These are phyloP conservation scores for Thinopyrum elongatum DNA, from an alignment of 176 grass and related monocot species.

Conservation along the genomic window DNA sequence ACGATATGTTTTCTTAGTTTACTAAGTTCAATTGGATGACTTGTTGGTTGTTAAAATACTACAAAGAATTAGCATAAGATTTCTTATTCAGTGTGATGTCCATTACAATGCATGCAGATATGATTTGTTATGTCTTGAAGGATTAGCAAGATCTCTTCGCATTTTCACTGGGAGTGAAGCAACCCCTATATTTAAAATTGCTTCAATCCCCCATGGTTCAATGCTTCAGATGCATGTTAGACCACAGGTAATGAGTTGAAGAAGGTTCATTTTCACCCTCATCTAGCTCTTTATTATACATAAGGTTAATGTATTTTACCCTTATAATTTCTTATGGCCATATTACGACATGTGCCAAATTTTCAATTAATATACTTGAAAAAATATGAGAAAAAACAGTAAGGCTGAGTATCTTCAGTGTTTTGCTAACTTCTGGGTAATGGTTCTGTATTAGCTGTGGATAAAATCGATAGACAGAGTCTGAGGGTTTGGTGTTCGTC, in stretches of 20 bases:
- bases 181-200: constrained; percentile 62
- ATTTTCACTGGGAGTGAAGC: constrained; percentile 70
- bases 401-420: neutral
- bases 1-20: neutral
- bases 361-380: neutral
- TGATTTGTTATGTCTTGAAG: constrained; percentile 93
- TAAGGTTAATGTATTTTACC: neutral
- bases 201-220: constrained; percentile 39
- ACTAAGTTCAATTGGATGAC: neutral
- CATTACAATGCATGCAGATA: constrained; percentile 52
- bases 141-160: constrained; percentile 74
- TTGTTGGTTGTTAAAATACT: neutral
- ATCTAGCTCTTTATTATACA: neutral
- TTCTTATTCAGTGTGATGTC: constrained; percentile 15
- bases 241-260: constrained; percentile 53
- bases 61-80: neutral
- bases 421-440: neutral
- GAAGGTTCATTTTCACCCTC: neutral
- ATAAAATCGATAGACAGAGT: neutral
- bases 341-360: neutral
- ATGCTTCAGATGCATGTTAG: constrained; percentile 82
- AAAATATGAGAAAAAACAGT: neutral
- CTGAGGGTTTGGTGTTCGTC: neutral
- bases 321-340: neutral
- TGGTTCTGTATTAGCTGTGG: neutral